phyloP scores from a whole-genome alignment of 257 asterid genomes.

The Linaria vulgaris region DNA sequence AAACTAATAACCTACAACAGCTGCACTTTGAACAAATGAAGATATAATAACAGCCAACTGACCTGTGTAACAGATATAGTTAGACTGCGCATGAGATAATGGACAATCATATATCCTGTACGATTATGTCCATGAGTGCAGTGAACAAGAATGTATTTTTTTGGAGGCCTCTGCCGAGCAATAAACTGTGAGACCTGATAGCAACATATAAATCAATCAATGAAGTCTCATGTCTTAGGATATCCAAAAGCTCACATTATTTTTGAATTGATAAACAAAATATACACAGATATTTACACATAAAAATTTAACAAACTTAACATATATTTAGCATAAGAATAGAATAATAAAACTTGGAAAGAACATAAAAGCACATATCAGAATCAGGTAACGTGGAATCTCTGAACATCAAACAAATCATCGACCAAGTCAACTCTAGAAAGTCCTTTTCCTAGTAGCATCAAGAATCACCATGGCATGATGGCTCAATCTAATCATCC shows the following conservation, averaged over 20 bases:
- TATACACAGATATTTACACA: too few species aligned
- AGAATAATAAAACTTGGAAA: neutral
- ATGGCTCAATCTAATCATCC: too few species aligned
- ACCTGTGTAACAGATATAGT: slow-evolving; percentile 85
- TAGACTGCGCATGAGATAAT: slow-evolving; percentile 85
- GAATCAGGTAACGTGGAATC: too few species aligned
- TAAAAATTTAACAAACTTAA: neutral
- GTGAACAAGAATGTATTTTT: slow-evolving; percentile 82
- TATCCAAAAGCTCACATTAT: slow-evolving; percentile 3
- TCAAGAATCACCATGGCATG: too few species aligned
- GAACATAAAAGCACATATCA: too few species aligned
- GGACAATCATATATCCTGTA: slow-evolving; percentile 94
- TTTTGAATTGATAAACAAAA: neutral
- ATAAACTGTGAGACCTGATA: slow-evolving; percentile 81
- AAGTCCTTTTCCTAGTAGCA: too few species aligned
- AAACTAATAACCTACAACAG: slow-evolving; percentile 15
- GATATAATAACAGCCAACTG: slow-evolving; percentile 27
- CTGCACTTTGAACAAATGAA: slow-evolving; percentile 8
- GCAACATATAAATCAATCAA: slow-evolving; percentile 18
- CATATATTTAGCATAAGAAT: slow-evolving; percentile 2
- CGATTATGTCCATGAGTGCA: slow-evolving; percentile 99
- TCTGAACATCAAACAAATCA: too few species aligned
- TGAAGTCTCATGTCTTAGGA: slow-evolving; percentile 20
- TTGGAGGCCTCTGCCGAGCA: slow-evolving; percentile 67
- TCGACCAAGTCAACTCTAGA: too few species aligned